These are phyloP conservation scores for Pulveroboletus sp. DNA, from an alignment of 768 basidiomycete species.

Conservation along the genomic window DNA sequence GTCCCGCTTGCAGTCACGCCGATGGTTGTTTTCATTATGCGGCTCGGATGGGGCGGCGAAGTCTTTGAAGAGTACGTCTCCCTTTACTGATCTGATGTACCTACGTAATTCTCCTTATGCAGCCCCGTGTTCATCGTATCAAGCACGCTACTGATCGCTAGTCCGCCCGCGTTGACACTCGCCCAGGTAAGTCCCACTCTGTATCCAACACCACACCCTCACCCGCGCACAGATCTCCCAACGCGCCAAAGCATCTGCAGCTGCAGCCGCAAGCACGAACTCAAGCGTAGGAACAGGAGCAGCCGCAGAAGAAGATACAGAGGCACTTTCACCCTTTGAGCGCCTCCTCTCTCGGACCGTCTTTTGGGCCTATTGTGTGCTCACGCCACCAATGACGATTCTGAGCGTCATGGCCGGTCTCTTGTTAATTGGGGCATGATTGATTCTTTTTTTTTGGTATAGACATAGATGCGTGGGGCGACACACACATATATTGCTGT, in stretches of 20 bases:
- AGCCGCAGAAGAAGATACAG: background rate
- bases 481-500: background rate
- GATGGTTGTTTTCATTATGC: conserved; percentile 62
- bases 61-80: conserved; percentile 77
- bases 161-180: conserved; percentile 77
- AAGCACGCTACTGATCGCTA: conserved; percentile 76
- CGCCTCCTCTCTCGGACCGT: conserved; percentile 87
- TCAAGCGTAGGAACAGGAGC: background rate
- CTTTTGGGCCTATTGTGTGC: conserved; percentile 87
- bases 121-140: conserved; percentile 89
- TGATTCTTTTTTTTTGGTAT: background rate
- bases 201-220: conserved; percentile 20
- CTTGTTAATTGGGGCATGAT: conserved; percentile 51
- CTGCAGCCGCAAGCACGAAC: background rate
- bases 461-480: background rate
- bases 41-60: conserved; percentile 33
- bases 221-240: conserved; percentile 19
- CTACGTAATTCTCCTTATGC: background rate
- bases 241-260: background rate
- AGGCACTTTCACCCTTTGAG: conserved; percentile 55
- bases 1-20: conserved; percentile 80
- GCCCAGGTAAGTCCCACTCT: conserved; percentile 42
- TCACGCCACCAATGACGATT: conserved; percentile 86
- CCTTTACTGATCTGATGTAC: too few relatives aligned
- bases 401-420: conserved; percentile 75